Conservation (phyloP, 306 rosid genomes). For the Dryas octopetala region DNA sequence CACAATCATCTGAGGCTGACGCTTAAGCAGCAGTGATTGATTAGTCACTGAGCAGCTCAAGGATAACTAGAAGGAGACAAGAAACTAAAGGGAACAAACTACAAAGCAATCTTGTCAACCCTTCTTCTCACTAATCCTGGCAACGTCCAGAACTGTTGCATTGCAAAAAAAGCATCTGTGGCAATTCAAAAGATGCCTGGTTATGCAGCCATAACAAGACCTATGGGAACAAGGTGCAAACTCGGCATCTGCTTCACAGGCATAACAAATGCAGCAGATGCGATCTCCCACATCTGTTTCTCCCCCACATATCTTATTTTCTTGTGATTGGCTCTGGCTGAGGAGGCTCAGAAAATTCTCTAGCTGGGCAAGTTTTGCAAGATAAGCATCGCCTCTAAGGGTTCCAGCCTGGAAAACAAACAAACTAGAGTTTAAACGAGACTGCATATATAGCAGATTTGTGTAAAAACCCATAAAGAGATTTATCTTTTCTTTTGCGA, state of each 20-base stretch:
- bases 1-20: constrained; percentile 18
- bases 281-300: constrained; percentile 54
- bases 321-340: constrained; percentile 48
- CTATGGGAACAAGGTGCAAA: constrained; percentile 82
- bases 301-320: constrained; percentile 31
- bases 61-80: neutral
- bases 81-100: neutral
- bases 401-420: constrained; percentile 68
- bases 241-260: constrained; percentile 64
- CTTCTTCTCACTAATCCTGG: constrained; percentile 42
- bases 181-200: constrained; percentile 94
- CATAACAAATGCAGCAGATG: constrained; percentile 84
- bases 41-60: constrained; percentile 21
- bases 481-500: neutral
- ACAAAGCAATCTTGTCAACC: constrained; percentile 32
- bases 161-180: constrained; percentile 99
- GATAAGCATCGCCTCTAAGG: constrained; percentile 46
- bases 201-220: constrained; percentile 91
- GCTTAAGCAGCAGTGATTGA: constrained; percentile 15
- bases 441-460: neutral
- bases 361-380: constrained; percentile 60
- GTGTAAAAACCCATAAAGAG: neutral
- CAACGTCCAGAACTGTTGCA: constrained; percentile 60
- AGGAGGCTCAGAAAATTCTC: constrained; percentile 67
- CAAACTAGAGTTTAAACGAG: constrained; percentile 5